phyloP scores from a whole-genome alignment of 768 basidiomycete species.

The Termitomyces sp. region DNA sequence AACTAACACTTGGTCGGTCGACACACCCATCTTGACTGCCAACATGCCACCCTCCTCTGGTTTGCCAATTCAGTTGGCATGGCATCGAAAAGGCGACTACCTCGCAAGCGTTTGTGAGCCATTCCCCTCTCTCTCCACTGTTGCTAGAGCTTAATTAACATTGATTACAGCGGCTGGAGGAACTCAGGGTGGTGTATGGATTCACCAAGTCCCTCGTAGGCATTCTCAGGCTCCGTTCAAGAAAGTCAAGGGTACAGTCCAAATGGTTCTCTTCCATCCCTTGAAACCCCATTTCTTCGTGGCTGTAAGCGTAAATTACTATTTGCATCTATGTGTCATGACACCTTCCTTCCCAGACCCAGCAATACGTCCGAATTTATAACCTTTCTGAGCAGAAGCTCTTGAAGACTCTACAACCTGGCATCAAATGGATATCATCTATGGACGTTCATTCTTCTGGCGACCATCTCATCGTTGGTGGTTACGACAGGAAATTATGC shows the following conservation, averaged over 20 bases:
- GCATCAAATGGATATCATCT: constrained; percentile 94
- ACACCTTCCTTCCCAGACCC: constrained; percentile 55
- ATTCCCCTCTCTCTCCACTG: constrained; percentile 3
- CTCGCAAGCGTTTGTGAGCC: constrained; percentile 89
- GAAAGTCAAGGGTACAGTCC: constrained; percentile 87
- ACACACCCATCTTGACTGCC: constrained; percentile 56
- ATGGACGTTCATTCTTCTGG: constrained; percentile 96
- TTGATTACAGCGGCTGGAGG: constrained; percentile 50
- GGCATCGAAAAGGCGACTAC: constrained; percentile 96
- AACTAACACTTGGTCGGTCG: constrained; percentile 40
- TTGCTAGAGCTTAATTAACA: constrained; percentile 8
- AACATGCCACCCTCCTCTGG: constrained; percentile 63
- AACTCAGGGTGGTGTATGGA: constrained; percentile 83
- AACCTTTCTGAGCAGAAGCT: constrained; percentile 92
- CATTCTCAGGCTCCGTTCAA: constrained; percentile 98
- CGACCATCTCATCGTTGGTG: constrained; percentile 95
- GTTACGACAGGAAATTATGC: constrained; percentile 94
- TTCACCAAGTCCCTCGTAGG: constrained; percentile 90
- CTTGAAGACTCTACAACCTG: constrained; percentile 90
- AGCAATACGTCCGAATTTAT: constrained; percentile 93
- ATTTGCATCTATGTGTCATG: constrained; percentile 8
- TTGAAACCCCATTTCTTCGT: constrained; percentile 95
- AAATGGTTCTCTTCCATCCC: constrained; percentile 93
- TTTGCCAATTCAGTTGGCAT: constrained; percentile 73
- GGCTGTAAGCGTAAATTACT: constrained; percentile 56